These are phyloP conservation scores for Arbutus unedo DNA, from an alignment of 148 eudicot species.

Conservation along the genomic window DNA sequence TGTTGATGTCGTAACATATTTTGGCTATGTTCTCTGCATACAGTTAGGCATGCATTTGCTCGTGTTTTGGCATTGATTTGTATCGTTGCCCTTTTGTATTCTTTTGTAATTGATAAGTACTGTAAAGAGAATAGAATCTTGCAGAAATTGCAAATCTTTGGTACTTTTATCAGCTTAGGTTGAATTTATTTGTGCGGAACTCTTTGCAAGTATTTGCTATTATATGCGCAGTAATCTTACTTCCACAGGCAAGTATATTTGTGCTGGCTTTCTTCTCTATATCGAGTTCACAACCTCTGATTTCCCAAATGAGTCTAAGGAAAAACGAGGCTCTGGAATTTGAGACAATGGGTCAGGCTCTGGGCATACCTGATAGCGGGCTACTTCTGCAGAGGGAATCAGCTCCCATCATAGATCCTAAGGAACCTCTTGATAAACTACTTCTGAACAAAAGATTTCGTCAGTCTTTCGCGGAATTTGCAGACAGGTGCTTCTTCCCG, in stretches of 20 bases:
- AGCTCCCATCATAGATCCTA: slow-evolving; percentile 33
- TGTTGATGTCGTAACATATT: background rate
- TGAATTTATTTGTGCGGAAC: slow-evolving; percentile 6
- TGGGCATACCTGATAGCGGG: slow-evolving; percentile 65
- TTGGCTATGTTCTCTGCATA: background rate
- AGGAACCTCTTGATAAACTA: slow-evolving; percentile 77
- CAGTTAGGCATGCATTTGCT: background rate
- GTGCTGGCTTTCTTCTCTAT: slow-evolving; percentile 77
- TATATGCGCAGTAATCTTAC: slow-evolving; percentile 22
- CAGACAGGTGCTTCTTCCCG: slow-evolving; percentile 58
- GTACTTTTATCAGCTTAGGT: background rate
- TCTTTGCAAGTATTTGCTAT: slow-evolving; percentile 14
- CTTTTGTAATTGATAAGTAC: background rate
- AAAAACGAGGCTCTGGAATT: slow-evolving; percentile 41
- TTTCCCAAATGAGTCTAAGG: slow-evolving; percentile 74
- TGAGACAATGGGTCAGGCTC: slow-evolving; percentile 72
- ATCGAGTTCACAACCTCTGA: slow-evolving; percentile 80
- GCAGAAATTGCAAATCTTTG: background rate
- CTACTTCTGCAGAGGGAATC: slow-evolving; percentile 36
- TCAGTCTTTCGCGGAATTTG: slow-evolving; percentile 77
- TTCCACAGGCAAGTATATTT: slow-evolving; percentile 62
- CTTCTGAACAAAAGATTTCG: slow-evolving; percentile 67
- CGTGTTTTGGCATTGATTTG: background rate
- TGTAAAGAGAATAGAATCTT: background rate
- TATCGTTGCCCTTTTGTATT: background rate